Conservation (phyloP, 176 grass and related monocot species). For the Rhynchospora pubera region DNA sequence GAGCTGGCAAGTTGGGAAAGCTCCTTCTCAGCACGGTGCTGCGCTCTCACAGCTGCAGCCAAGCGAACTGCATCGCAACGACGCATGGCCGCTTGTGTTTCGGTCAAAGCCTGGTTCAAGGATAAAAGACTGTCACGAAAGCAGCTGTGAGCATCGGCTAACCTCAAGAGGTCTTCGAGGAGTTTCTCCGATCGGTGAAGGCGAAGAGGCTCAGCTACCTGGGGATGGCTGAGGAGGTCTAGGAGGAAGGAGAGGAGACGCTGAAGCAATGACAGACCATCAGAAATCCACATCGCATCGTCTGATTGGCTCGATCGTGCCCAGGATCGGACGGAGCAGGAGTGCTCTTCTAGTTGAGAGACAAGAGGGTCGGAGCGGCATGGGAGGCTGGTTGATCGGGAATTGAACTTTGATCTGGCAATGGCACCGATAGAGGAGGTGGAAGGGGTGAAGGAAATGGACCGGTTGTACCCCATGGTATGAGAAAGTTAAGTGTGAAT, state of each 20-base stretch:
- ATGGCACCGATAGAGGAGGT: neutral
- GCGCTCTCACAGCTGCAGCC: conserved; percentile 29
- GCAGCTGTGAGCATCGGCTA: conserved; percentile 43
- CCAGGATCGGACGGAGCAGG: conserved; percentile 26
- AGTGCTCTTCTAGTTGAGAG: conserved; percentile 33
- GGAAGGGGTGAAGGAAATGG: neutral
- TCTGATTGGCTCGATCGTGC: neutral
- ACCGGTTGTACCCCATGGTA: neutral
- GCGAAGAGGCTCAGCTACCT: conserved; percentile 37
- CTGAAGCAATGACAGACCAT: conserved; percentile 15
- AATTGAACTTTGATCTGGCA: neutral
- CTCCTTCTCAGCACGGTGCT: conserved; percentile 34
- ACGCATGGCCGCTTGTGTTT: conserved; percentile 38
- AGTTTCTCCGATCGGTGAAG: conserved; percentile 25
- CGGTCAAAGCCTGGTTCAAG: conserved; percentile 31
- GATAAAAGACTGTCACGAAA: conserved; percentile 44
- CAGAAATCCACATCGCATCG: conserved; percentile 24
- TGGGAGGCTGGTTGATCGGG: conserved; percentile 40
- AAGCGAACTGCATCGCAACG: conserved; percentile 31
- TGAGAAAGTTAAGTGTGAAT: neutral
- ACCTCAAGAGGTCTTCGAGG: conserved; percentile 51
- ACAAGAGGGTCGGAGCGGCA: conserved; percentile 56
- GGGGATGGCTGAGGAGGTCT: conserved; percentile 46
- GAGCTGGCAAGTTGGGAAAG: conserved; percentile 38
- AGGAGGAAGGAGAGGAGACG: conserved; percentile 11